phyloP scores from a whole-genome alignment of 1,139 yeast species.

The Pneumocystis canis region DNA sequence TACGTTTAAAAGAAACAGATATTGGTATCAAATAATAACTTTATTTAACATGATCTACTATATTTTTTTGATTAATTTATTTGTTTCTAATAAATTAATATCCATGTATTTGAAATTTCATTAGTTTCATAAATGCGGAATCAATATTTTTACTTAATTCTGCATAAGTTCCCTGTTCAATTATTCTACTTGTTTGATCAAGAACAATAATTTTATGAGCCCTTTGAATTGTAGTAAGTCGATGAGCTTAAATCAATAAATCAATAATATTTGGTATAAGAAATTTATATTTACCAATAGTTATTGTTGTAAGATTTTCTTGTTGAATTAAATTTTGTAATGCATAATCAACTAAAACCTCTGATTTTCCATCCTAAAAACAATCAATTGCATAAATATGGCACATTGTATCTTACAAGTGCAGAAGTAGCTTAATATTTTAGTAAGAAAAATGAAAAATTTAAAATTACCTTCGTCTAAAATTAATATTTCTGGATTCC shows the following conservation, averaged over 20 bases:
- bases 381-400: not conserved
- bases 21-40: not conserved
- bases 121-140: slow-evolving; percentile 56
- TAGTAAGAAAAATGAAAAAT: slow-evolving; percentile 48
- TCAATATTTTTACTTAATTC: slow-evolving; percentile 45
- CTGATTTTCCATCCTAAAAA: slow-evolving; percentile 56
- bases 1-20: not conserved
- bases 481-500: slow-evolving; percentile 54
- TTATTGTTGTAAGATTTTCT: slow-evolving; percentile 59
- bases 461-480: slow-evolving; percentile 38
- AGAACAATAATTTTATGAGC: slow-evolving; percentile 73
- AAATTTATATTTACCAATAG: slow-evolving; percentile 36
- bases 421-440: slow-evolving; percentile 23
- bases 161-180: slow-evolving; percentile 65
- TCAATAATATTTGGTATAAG: not conserved
- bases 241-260: slow-evolving; percentile 35
- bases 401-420: slow-evolving; percentile 2
- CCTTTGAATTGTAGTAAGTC: slow-evolving; percentile 73
- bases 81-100: not conserved
- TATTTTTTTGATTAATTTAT: slow-evolving; percentile 6
- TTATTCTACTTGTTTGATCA: slow-evolving; percentile 61
- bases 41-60: slow-evolving; percentile 10
- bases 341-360: slow-evolving; percentile 61
- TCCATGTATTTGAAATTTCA: slow-evolving; percentile 20
- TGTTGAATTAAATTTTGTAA: slow-evolving; percentile 46